These are phyloP conservation scores for Aurantiochytrium sp. DNA, from an alignment of 108 stramenopile genomes.

Conservation along the genomic window DNA sequence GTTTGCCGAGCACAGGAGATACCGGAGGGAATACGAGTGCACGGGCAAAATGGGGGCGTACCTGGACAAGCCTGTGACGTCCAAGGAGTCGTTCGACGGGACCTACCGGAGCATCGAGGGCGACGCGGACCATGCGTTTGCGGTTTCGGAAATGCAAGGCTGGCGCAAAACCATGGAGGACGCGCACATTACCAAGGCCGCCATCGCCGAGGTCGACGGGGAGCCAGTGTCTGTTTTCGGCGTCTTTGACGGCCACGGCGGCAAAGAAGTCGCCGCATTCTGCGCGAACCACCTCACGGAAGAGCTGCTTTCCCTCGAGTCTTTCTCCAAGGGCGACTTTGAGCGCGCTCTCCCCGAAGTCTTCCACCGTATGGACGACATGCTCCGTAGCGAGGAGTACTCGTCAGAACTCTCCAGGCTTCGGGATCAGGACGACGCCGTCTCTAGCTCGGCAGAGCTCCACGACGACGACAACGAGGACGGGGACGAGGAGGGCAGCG, in stretches of 20 bases:
- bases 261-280: conserved; percentile 71
- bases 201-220: conserved; percentile 36
- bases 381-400: conserved; percentile 29
- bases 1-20: too few relatives aligned
- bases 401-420: not conserved
- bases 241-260: conserved; percentile 95
- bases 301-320: conserved; percentile 35
- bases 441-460: not conserved
- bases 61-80: not conserved
- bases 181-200: conserved; percentile 78
- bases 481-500: not conserved
- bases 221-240: conserved; percentile 49
- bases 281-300: conserved; percentile 72
- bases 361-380: conserved; percentile 53
- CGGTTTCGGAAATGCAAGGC: conserved; percentile 85
- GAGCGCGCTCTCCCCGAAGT: conserved; percentile 29
- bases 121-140: conserved; percentile 48
- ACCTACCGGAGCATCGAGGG: not conserved
- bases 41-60: conserved; percentile 16
- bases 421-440: not conserved
- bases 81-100: not conserved
- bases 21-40: too few relatives aligned
- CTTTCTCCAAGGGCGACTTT: conserved; percentile 40
- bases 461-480: not conserved
- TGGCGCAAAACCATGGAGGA: conserved; percentile 98